Evolutionary conservation across 1,139 yeast genomes (phyloP).

Genomic region (Geotrichum candidum): DNA sequence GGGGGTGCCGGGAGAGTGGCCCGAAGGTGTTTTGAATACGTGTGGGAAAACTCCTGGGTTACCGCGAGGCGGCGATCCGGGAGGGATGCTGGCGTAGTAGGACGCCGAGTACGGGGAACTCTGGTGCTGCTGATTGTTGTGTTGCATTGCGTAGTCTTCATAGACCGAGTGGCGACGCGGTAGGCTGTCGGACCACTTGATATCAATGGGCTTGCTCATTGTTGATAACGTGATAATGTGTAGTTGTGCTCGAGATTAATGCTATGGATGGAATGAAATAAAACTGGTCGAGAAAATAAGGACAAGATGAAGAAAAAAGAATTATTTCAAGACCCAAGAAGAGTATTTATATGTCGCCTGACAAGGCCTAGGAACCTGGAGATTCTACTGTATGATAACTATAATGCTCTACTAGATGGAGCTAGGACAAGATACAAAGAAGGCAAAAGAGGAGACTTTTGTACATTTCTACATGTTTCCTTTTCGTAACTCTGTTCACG

Average conservation of each 20-base stretch:
- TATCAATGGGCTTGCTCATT: constrained; percentile 5
- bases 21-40: neutral
- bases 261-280: too few species aligned
- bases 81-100: neutral
- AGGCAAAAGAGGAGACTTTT: too few species aligned
- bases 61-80: neutral
- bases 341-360: too few species aligned
- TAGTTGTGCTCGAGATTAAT: too few species aligned
- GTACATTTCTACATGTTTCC: too few species aligned
- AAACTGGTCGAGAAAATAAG: neutral
- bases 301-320: neutral
- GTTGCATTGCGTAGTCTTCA: constrained; percentile 2
- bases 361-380: too few species aligned
- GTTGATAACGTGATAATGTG: neutral
- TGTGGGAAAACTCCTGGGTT: neutral
- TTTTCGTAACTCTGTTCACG: too few species aligned
- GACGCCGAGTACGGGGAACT: neutral
- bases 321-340: too few species aligned
- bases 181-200: neutral
- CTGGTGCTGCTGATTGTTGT: neutral
- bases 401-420: too few species aligned
- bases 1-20: neutral
- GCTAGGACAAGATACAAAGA: too few species aligned
- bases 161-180: constrained; percentile 6
- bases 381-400: too few species aligned